Percentiles rank a stretch among this genome's conserved stretches.
phyloP scores from a whole-genome alignment of 2,329 filamentous ascomycete species.

The Aureobasidium mangrovei region DNA sequence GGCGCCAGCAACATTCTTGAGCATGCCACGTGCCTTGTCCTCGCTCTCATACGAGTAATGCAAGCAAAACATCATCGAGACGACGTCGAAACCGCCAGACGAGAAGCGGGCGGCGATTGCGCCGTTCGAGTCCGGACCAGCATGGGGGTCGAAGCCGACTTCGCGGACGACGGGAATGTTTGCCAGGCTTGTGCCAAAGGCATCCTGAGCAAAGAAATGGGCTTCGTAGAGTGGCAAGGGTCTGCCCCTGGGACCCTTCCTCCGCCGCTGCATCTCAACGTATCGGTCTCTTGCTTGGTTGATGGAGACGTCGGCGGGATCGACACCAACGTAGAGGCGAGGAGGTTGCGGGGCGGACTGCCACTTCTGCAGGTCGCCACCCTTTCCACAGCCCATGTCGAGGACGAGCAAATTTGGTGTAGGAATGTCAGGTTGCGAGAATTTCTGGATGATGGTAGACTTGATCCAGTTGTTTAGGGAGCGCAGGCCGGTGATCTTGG shows the following conservation, averaged over 20 bases:
- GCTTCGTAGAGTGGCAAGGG: slow-evolving; percentile 64
- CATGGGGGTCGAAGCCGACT: slow-evolving; percentile 75
- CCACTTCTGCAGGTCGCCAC: slow-evolving; percentile 93
- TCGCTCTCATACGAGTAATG: slow-evolving; percentile 97
- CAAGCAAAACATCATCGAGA: slow-evolving; percentile 99
- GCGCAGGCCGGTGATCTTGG: slow-evolving; percentile 86
- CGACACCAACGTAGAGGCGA: slow-evolving; percentile 87
- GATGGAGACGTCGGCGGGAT: slow-evolving; percentile 87
- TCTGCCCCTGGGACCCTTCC: slow-evolving; percentile 35
- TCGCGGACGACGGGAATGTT: slow-evolving; percentile 73
- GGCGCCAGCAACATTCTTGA: slow-evolving; percentile 81
- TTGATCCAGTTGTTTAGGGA: slow-evolving; percentile 99
- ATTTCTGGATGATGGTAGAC: slow-evolving; percentile 93
- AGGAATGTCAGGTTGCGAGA: slow-evolving; percentile 47
- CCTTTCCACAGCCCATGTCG: slow-evolving; percentile 94
- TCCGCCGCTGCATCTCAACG: slow-evolving; percentile 56
- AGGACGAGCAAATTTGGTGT: slow-evolving; percentile 66
- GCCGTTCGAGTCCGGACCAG: slow-evolving; percentile 45
- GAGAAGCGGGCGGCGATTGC: slow-evolving; percentile 57
- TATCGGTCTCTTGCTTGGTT: slow-evolving; percentile 84
- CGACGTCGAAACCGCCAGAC: slow-evolving; percentile 80
- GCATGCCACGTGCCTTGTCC: slow-evolving; percentile 80
- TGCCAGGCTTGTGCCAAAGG: slow-evolving; percentile 75
- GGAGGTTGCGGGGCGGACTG: slow-evolving; percentile 84
- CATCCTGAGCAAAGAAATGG: slow-evolving; percentile 85